Percentiles rank a stretch among this genome's conserved stretches.
phyloP scores from a whole-genome alignment of 495 filamentous ascomycete species.

The Trichocladium antarcticum region DNA sequence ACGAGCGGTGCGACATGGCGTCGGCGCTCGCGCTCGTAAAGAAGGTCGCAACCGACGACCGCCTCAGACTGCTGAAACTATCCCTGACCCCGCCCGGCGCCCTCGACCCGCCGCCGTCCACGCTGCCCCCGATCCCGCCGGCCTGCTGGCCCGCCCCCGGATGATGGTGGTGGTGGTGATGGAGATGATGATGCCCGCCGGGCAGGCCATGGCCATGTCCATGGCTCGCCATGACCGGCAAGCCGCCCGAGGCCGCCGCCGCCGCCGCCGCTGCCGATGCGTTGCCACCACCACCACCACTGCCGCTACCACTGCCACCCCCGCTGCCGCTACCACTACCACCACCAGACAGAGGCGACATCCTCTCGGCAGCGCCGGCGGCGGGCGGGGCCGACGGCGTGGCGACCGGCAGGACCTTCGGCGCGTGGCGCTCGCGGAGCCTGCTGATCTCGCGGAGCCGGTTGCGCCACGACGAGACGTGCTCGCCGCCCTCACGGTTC shows the following conservation, averaged over 20 bases:
- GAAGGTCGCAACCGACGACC: conserved; percentile 46
- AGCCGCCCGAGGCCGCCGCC: not conserved
- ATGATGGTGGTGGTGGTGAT: not conserved
- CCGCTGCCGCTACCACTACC: too few species aligned
- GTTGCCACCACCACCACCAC: conserved; percentile 13
- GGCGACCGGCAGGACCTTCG: conserved; percentile 23
- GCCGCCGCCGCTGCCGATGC: not conserved
- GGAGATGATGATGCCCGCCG: too few species aligned
- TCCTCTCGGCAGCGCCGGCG: too few species aligned
- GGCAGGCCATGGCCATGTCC: not conserved
- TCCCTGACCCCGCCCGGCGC: conserved; percentile 35
- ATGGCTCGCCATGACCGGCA: not conserved
- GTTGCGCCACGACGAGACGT: conserved; percentile 81
- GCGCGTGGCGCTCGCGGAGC: conserved; percentile 55
- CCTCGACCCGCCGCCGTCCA: conserved; percentile 23
- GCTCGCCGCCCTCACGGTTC: conserved; percentile 66
- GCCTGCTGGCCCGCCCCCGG: not conserved
- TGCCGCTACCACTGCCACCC: too few species aligned
- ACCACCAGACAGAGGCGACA: too few species aligned
- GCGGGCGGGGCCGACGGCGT: conserved; percentile 33
- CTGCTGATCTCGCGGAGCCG: conserved; percentile 74
- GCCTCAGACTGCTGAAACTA: conserved; percentile 40
- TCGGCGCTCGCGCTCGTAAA: conserved; percentile 38
- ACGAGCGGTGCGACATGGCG: conserved; percentile 40
- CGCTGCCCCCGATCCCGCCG: not conserved